Percentiles rank a stretch among this genome's conserved stretches.
Conservation (phyloP, 2,329 filamentous ascomycete species). For the Fusarium graminum region DNA sequence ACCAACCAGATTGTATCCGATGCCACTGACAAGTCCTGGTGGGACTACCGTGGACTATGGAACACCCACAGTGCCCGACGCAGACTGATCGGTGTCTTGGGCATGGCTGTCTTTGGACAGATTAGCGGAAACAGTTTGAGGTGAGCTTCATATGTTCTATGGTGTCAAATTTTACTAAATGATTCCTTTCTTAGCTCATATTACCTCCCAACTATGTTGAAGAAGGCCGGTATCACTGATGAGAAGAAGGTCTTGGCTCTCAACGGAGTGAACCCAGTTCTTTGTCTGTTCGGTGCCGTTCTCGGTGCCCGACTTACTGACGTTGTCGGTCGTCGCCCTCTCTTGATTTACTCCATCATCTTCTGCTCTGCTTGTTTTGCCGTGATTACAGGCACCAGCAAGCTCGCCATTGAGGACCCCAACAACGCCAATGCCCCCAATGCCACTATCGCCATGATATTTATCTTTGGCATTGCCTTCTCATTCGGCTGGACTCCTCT, state of each 20-base stretch:
- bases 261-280: conserved; percentile 66
- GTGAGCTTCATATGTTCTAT: background rate
- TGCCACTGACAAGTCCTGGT: conserved; percentile 67
- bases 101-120: conserved; percentile 67
- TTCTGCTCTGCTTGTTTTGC: conserved; percentile 63
- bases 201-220: conserved; percentile 67
- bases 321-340: conserved; percentile 67
- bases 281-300: conserved; percentile 64
- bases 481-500: conserved; percentile 64
- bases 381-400: conserved; percentile 62
- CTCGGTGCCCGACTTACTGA: conserved; percentile 69
- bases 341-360: conserved; percentile 62
- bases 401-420: background rate
- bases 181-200: conserved; percentile 55
- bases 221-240: conserved; percentile 64
- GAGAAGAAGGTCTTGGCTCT: conserved; percentile 62
- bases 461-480: conserved; percentile 65
- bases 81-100: conserved; percentile 64
- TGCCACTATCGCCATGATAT: conserved; percentile 63
- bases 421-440: conserved; percentile 53
- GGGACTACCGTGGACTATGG: conserved; percentile 67
- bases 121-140: conserved; percentile 63
- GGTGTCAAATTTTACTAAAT: fast-evolving
- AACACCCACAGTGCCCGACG: conserved; percentile 62
- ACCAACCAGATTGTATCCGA: conserved; percentile 60